A percentile compares a stretch with the other conserved stretches of the same genome.
These are phyloP conservation scores for Paramecium octaurelia DNA, from an alignment of 73 alveolate species.

Conservation along the genomic window DNA sequence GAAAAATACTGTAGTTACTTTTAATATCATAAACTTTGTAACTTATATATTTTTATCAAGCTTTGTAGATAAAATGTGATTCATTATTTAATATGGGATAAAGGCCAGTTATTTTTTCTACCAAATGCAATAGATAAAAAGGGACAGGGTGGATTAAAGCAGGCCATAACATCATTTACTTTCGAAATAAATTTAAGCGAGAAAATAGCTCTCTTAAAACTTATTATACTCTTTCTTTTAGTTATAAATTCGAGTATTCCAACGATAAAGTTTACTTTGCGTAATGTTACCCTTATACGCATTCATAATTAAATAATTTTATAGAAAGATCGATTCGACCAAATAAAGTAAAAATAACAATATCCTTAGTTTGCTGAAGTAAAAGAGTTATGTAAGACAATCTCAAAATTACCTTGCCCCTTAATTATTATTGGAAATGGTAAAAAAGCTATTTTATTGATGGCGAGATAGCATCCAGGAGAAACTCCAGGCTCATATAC, in stretches of 20 bases:
- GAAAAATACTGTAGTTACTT: constrained; percentile 42
- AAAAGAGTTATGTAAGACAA: not conserved
- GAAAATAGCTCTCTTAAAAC: constrained; percentile 56
- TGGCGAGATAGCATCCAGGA: constrained; percentile 83
- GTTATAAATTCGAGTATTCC: constrained; percentile 80
- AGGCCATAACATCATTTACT: constrained; percentile 72
- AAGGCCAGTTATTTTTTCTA: constrained; percentile 77
- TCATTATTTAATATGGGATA: constrained; percentile 81
- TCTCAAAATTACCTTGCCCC: not conserved
- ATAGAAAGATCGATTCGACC: not conserved
- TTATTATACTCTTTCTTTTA: constrained; percentile 87
- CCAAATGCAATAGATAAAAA: constrained; percentile 43
- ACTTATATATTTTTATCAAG: not conserved
- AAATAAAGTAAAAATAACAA: not conserved
- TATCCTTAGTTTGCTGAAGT: not conserved
- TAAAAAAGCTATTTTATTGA: constrained; percentile 68
- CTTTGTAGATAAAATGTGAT: constrained; percentile 71
- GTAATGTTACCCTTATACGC: constrained; percentile 94
- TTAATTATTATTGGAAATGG: not conserved
- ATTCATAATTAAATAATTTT: not conserved
- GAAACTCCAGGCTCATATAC: constrained; percentile 80
- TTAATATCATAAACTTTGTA: constrained; percentile 64
- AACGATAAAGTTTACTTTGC: constrained; percentile 96
- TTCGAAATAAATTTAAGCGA: constrained; percentile 52
- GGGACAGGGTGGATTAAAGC: constrained; percentile 72